These are phyloP conservation scores for Pseudocercospora eumusae DNA, from an alignment of 2,329 filamentous ascomycete genomes.

Conservation along the genomic window DNA sequence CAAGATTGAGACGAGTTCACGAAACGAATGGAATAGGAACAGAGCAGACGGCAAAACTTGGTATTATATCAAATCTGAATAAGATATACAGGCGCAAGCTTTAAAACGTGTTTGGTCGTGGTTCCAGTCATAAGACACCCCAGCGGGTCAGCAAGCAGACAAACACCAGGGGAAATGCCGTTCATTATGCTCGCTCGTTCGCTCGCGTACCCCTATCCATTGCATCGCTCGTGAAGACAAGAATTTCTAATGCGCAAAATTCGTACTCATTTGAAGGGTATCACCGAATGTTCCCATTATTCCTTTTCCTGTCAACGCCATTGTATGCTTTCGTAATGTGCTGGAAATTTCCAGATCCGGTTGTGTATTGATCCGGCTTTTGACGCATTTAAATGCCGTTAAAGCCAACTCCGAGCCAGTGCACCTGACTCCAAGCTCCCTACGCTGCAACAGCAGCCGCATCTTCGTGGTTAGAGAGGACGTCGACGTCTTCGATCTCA, in stretches of 20 bases:
- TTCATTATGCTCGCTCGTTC: conserved; percentile 5
- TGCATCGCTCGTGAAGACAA: conserved; percentile 1
- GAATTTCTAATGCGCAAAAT: not conserved
- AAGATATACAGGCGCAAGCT: not conserved
- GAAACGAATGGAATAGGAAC: not conserved
- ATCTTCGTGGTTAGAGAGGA: conserved; percentile 20
- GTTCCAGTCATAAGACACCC: not conserved
- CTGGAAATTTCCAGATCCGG: not conserved
- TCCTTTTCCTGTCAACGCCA: conserved; percentile 7
- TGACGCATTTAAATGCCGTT: not conserved
- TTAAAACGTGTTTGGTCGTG: conserved; percentile 1
- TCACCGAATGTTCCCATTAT: not conserved
- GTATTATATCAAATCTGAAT: not conserved
- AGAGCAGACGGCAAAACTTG: not conserved
- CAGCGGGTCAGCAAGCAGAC: not conserved
- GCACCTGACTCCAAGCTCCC: not conserved
- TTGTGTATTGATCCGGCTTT: not conserved
- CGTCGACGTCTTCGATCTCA: conserved; percentile 40
- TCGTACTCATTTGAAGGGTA: conserved; percentile 8
- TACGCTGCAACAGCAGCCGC: conserved; percentile 22
- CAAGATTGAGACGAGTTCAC: not conserved
- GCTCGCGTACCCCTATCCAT: not conserved
- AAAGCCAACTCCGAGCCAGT: not conserved
- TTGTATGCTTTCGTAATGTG: not conserved
- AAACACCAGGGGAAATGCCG: not conserved